A percentile compares a stretch with the other conserved stretches of the same genome.
Conservation (phyloP, 1,284 basidiomycete genomes). For the Agroathelia rolfsii region DNA sequence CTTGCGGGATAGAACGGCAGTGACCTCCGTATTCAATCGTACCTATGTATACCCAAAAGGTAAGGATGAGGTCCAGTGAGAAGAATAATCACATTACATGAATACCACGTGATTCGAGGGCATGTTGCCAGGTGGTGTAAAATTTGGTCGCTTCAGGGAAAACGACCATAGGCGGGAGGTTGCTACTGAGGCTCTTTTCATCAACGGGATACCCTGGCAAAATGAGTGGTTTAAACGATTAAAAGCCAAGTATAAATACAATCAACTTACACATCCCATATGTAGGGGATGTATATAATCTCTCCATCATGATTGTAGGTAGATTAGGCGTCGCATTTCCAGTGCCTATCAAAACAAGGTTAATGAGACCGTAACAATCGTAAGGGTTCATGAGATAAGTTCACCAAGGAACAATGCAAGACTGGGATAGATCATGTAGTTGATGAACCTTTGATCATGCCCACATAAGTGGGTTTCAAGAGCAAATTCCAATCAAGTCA, state of each 20-base stretch:
- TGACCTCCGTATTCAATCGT: constrained; percentile 9
- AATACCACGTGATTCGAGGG: constrained; percentile 9
- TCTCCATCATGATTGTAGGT: constrained; percentile 13
- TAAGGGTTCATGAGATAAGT: neutral
- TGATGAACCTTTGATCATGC: constrained; percentile 15
- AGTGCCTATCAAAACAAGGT: constrained; percentile 5
- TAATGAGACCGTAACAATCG: neutral
- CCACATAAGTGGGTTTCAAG: neutral
- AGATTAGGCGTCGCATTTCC: constrained; percentile 13
- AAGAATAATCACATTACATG: too few species aligned
- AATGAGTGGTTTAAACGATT: too few species aligned
- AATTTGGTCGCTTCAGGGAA: constrained; percentile 11
- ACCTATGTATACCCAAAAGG: too few species aligned
- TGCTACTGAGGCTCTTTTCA: constrained; percentile 9
- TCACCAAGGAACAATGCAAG: constrained; percentile 1
- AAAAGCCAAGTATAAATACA: neutral
- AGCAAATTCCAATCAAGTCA: neutral
- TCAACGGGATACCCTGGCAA: constrained; percentile 11
- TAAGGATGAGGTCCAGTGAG: too few species aligned
- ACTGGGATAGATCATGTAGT: constrained; percentile 13
- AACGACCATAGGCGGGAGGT: constrained; percentile 13
- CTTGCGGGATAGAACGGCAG: constrained; percentile 7
- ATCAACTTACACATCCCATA: constrained; percentile 12
- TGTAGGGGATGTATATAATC: constrained; percentile 11
- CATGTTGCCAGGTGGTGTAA: constrained; percentile 9